Conservation (phyloP, 306 rosid genomes). For the Lithocarpus polystachyus region DNA sequence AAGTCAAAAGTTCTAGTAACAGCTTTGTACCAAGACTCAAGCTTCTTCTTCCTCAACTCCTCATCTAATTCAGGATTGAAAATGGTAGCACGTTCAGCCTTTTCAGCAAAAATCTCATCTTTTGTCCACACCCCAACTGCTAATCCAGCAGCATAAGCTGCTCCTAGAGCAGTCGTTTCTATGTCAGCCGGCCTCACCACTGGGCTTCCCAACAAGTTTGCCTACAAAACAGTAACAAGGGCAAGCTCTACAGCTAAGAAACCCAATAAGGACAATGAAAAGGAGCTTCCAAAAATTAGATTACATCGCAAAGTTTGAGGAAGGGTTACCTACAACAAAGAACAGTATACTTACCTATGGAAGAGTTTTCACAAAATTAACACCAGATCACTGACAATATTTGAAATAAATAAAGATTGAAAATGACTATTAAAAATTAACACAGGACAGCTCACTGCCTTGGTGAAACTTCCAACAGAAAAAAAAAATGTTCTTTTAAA, state of each 20-base stretch:
- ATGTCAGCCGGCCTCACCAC: constrained; percentile 82
- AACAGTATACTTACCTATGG: neutral
- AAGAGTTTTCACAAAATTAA: neutral
- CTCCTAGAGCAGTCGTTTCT: constrained; percentile 96
- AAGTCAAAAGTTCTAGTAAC: constrained; percentile 74
- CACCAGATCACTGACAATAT: neutral
- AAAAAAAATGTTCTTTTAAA: too few species aligned
- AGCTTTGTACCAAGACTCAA: constrained; percentile 83
- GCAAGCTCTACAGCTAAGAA: neutral
- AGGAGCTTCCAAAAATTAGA: neutral
- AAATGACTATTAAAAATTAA: neutral
- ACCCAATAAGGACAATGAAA: neutral
- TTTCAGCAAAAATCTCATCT: constrained; percentile 52
- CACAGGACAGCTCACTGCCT: neutral
- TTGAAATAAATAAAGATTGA: neutral
- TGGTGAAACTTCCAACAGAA: too few species aligned
- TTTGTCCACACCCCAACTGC: constrained; percentile 81
- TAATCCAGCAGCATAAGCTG: constrained; percentile 96
- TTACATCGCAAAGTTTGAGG: neutral
- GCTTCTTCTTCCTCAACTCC: constrained; percentile 65
- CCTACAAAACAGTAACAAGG: constrained; percentile 38
- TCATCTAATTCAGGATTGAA: constrained; percentile 50
- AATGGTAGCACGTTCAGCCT: constrained; percentile 31
- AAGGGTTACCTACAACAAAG: neutral
- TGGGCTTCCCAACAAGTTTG: constrained; percentile 64